Evolutionary conservation across 768 basidiomycete genomes (phyloP), one percentile per base, ranked within the genome.

Genomic region (Pisolithus albus): DNA sequence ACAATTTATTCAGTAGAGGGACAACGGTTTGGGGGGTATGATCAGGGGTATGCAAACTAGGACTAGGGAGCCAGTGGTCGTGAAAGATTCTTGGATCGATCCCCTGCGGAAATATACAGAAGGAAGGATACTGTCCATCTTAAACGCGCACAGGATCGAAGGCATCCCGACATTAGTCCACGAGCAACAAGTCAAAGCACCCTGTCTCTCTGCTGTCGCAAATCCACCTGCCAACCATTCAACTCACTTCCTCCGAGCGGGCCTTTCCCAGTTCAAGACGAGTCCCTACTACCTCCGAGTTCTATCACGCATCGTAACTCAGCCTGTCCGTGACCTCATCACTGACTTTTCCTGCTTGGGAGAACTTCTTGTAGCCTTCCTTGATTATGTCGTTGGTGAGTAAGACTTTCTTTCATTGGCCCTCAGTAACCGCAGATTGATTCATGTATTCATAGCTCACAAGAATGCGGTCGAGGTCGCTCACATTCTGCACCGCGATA

Each of bases 71-170:
- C 28, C 28, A 28, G 55, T 53, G 4, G 45, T 54, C 1, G 30
- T 56, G 11, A 56, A 53, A n/a, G 52, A 56, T 16, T 21, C 39
- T 1, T 56, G 45, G 40, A 34, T 54, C 1, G 52, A 54, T 13
- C 55, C 36, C 1, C 11, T 44, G 6, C n/a, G 45, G 26, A 26
- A 30, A 23, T 52, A 23, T 7, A 51, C n/a, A 10, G 50, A 51
- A 18, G 50, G 50, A n/a, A 45, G 7, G 7, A 51, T 51, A 19
- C 24, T 51, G 24, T 26, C 11, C 10, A 40, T 39, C 19, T 18
- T 49, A 24, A 36, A 51, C 11, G 9, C 26, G 13, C 30, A 46
- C n/a, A 6, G 24, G n/a, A 38, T 55, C 13, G 28, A 46, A 16
- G 43, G 43, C 5, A 44, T 56, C 1, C 52, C 49, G 5, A 41